Percentiles rank a stretch among this genome's conserved stretches.
Evolutionary conservation across 495 filamentous ascomycete genomes (phyloP).

Genomic region (Tetracladium setigerum): DNA sequence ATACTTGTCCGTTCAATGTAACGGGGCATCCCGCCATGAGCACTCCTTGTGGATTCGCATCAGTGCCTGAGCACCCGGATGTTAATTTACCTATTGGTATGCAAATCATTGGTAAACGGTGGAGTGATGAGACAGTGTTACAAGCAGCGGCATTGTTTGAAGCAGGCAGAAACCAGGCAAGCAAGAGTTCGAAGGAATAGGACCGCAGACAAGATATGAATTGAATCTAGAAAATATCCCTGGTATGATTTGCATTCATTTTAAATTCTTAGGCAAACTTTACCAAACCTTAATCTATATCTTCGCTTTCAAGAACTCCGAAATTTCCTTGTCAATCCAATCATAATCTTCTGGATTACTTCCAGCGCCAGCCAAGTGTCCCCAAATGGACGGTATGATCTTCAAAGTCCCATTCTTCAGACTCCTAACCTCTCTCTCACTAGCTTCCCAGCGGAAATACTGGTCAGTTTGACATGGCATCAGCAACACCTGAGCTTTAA

Average conservation of each 20-base stretch:
- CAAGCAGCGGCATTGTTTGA: too few relatives aligned
- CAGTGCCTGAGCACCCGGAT: slow-evolving; percentile 29
- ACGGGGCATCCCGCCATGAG: slow-evolving; percentile 48
- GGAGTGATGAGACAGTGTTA: too few relatives aligned
- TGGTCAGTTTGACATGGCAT: slow-evolving; percentile 38
- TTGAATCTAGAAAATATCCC: too few relatives aligned
- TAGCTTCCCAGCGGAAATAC: slow-evolving; percentile 38
- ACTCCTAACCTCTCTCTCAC: slow-evolving; percentile 31
- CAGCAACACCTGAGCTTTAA: slow-evolving; percentile 33
- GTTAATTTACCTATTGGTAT: slow-evolving; percentile 43
- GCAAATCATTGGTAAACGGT: slow-evolving; percentile 38
- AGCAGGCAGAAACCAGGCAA: too few relatives aligned
- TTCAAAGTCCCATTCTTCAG: slow-evolving; percentile 30
- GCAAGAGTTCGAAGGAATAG: too few relatives aligned
- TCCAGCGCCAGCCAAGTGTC: slow-evolving; percentile 38
- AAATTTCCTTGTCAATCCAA: slow-evolving; percentile 27
- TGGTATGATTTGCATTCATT: too few relatives aligned
- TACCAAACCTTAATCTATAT: too few relatives aligned
- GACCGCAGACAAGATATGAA: too few relatives aligned
- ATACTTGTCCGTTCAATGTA: slow-evolving; percentile 48
- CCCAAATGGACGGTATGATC: slow-evolving; percentile 37
- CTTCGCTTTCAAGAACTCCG: slow-evolving; percentile 23
- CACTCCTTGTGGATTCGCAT: slow-evolving; percentile 42
- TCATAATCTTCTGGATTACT: slow-evolving; percentile 30
- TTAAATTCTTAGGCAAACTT: too few relatives aligned